Evolutionary conservation across 495 filamentous ascomycete species (phyloP), one percentile per base, ranked within the genome.

Genomic region (Penicillium tannophilum): DNA sequence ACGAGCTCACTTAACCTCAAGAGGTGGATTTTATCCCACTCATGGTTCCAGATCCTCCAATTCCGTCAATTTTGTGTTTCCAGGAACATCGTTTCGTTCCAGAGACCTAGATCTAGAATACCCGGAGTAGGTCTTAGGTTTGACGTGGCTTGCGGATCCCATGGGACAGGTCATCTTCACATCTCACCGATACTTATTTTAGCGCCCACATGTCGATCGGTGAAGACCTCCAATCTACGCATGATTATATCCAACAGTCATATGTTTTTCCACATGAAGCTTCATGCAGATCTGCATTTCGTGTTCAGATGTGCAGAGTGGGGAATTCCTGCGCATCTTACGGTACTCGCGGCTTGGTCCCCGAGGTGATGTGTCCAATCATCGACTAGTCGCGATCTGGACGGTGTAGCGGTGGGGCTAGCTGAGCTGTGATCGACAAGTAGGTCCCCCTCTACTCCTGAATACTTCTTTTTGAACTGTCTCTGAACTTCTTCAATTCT

Each of bases 351-450:
- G 39, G 39, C 16, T n/a, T 41, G 4, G 1, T 41, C 14, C 14
- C 39, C 39, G 39, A 41, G 39, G 16, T 41, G 39, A 41, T 41
- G 14, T 17, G n/a, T 17, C 39, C 39, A 41, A 41, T 41, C 39
- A 41, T 16, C 14, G 39, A n/a, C 16, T 7, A 41, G 14, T 41
- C 5, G 39, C 39, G 39, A 41, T 41, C 39, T 41, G 16, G 39
- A 41, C 39, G 39, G 39, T 41, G 39, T 41, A 41, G 39, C 39
- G 16, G 39, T 41, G 39, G 39, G 39, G 39, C 39, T n/a, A 41
- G 39, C 39, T 41, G 39, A 41, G 39, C 39, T 41, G 39, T 41
- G 39, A 41, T 41, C 39, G 39, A 17, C 16, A 16, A 41, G 16
- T n/a, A 41, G 33, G 14, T 41, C 39, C 1, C 39, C 14, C 39